Conservation (phyloP, 768 basidiomycete genomes). For the Trametes villosa region DNA sequence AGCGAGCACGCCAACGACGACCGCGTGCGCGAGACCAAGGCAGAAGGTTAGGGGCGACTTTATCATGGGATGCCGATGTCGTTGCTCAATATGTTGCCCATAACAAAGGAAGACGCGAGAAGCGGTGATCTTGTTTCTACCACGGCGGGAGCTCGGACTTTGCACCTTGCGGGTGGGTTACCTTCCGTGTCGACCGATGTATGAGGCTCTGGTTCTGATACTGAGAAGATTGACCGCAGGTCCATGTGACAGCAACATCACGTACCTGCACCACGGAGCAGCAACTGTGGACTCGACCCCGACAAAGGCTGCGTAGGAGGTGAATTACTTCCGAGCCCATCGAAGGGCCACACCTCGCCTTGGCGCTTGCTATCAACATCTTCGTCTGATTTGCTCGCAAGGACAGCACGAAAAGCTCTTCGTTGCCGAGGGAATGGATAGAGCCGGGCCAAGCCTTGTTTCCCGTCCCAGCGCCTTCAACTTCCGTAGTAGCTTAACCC, state of each 20-base stretch:
- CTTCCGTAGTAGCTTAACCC: neutral
- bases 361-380: neutral
- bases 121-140: neutral
- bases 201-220: neutral
- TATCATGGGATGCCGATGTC: too few relatives aligned
- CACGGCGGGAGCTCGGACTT: too few relatives aligned
- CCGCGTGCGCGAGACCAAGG: neutral
- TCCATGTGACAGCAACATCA: neutral
- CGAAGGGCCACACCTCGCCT: neutral
- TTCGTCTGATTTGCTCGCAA: neutral
- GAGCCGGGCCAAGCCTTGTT: neutral
- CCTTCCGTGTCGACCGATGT: neutral
- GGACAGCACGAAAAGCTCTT: neutral
- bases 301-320: neutral
- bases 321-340: neutral
- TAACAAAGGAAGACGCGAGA: neutral
- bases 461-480: neutral
- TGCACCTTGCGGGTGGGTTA: too few relatives aligned
- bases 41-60: neutral
- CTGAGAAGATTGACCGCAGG: neutral
- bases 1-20: too few relatives aligned
- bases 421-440: too few relatives aligned
- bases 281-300: neutral
- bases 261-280: neutral
- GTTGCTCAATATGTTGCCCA: neutral